Conservation (phyloP, 2,329 filamentous ascomycete genomes). For the Xylaria sp. region DNA sequence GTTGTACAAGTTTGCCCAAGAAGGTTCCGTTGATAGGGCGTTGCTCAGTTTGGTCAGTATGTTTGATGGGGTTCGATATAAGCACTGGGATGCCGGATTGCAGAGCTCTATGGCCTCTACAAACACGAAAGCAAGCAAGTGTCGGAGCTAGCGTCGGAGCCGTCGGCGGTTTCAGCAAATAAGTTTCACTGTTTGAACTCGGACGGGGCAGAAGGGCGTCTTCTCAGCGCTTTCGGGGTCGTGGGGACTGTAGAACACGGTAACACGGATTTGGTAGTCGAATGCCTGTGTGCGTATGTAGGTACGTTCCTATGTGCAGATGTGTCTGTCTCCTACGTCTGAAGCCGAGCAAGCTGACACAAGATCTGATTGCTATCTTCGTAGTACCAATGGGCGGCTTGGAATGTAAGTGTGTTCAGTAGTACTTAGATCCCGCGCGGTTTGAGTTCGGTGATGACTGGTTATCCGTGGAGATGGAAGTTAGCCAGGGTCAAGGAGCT, state of each 20-base stretch:
- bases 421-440: neutral
- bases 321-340: neutral
- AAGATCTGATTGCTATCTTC: neutral
- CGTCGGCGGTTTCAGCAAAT: no score
- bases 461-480: slow-evolving; percentile 1
- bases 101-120: slow-evolving; percentile 23
- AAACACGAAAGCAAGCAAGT: slow-evolving; percentile 17
- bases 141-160: slow-evolving; percentile 5
- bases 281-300: neutral
- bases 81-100: slow-evolving; percentile 3
- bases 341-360: neutral
- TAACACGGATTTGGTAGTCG: neutral
- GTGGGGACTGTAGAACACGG: no score
- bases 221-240: neutral
- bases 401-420: slow-evolving; percentile 5
- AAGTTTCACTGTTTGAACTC: neutral
- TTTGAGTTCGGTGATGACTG: neutral
- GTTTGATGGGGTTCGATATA: neutral
- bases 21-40: neutral
- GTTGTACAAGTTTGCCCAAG: slow-evolving; percentile 11
- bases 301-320: neutral
- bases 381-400: neutral
- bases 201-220: neutral
- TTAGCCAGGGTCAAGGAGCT: slow-evolving; percentile 2
- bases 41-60: slow-evolving; percentile 3